Base-by-base conservation (phyloP, 306 rosid genomes). In the Gastrolobium bilobum region DNA sequence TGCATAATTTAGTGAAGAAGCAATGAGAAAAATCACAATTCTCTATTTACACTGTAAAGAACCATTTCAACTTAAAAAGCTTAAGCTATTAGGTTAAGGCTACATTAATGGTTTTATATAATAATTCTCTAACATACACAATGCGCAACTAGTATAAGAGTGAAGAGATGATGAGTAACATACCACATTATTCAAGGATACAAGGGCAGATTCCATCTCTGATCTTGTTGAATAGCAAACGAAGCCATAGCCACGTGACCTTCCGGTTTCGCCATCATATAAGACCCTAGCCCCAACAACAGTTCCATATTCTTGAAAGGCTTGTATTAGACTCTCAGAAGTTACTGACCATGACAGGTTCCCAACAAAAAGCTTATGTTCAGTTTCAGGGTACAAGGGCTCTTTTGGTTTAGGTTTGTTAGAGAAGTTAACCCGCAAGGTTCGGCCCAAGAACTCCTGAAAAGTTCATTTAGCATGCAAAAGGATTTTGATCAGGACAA, bases 211-310 rank as follows among this genome's bases (percentile, higher is more conserved):
- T 79, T 96, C 99, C 98, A 96, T 90, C 86, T 96, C 99, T 11
- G 90, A 68, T 83, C 54, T 86, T 10, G 89, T 91, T 37, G 94
- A 30, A 59, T 81, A 96, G 85, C 90, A 90, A 10, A 96, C 91
- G 11, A 93, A 96, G 68, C 99, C 99, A 77, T 96, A 96, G 20
- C 99, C 96, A 4, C 96, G 95, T 0, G 99, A 96, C 59, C 73
- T 89, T 78, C 98, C 99, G 0, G 98, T 90, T 71, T 91, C 96
- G 1, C 98, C 98, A 33, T 96, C 89, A 30, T 86, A 93, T 1
- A 96, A 84, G 60, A 96, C 97, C 85, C 97, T 90, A 29, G 93
- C 98, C 64, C 99, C 99, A 8, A 96, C 96, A 82, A 93, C 94
- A 43, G 69, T 84, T 80, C 99, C 99, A 82, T 89, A 86, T 76